Evolutionary conservation across 352 stramenopile genomes (phyloP).

Genomic region (Phytophthora niederhauseri): DNA sequence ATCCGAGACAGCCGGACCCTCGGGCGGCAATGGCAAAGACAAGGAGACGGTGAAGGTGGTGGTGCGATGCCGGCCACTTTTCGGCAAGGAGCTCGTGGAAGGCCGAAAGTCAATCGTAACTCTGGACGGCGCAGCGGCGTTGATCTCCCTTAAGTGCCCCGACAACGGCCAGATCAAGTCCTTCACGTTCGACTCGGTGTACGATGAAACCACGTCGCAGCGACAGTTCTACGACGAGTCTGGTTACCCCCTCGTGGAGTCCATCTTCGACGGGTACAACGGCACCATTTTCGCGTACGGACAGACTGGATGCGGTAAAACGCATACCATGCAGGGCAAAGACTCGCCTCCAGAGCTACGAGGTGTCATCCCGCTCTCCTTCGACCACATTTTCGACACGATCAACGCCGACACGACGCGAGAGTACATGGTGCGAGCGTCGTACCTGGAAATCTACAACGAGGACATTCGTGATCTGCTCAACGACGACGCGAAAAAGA

Average conservation of each 20-base stretch:
- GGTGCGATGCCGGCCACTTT: constrained; percentile 87
- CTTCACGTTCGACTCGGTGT: constrained; percentile 93
- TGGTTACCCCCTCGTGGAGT: constrained; percentile 88
- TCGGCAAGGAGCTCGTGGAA: constrained; percentile 85
- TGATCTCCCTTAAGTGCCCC: constrained; percentile 79
- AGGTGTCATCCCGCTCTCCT: constrained; percentile 84
- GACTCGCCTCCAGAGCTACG: constrained; percentile 74
- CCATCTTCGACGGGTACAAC: constrained; percentile 92
- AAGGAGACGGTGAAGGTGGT: constrained; percentile 92
- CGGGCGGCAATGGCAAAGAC: constrained; percentile 43
- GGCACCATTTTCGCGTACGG: constrained; percentile 93
- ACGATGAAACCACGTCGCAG: constrained; percentile 86
- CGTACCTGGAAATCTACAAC: constrained; percentile 97
- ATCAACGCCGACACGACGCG: constrained; percentile 68
- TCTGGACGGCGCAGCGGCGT: constrained; percentile 65
- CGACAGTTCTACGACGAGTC: constrained; percentile 89
- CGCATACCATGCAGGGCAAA: constrained; percentile 87
- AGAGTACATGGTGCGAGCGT: constrained; percentile 88
- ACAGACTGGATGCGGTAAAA: constrained; percentile 87
- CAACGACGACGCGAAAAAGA: constrained; percentile 76
- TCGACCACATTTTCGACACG: constrained; percentile 90
- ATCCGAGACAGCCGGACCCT: constrained; percentile 20
- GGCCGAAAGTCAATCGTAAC: constrained; percentile 83
- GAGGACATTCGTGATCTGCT: constrained; percentile 94
- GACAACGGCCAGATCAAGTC: constrained; percentile 82